Conservation (phyloP, 208 protist genomes). For the Sergeia podlipaevii region DNA sequence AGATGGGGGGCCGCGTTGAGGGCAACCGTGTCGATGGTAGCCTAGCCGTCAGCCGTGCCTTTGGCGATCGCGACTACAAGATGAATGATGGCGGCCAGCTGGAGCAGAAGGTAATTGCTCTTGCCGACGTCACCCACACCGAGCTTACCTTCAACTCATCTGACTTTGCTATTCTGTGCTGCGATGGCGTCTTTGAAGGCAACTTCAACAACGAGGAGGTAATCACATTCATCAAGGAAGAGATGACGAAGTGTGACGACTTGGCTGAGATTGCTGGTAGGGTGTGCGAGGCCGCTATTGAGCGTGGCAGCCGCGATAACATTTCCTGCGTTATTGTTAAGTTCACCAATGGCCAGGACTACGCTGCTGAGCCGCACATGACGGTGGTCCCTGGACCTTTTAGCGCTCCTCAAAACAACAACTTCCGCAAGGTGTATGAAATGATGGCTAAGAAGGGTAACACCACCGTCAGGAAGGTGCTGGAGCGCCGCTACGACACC, state of each 20-base stretch:
- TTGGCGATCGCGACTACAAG: slow-evolving; percentile 95
- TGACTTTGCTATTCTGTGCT: slow-evolving; percentile 90
- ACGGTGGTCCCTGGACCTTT: slow-evolving; percentile 80
- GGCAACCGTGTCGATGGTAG: slow-evolving; percentile 92
- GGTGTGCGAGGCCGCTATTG: slow-evolving; percentile 87
- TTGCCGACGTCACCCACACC: slow-evolving; percentile 81
- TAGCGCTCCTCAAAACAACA: slow-evolving; percentile 54
- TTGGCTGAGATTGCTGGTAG: slow-evolving; percentile 74
- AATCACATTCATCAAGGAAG: slow-evolving; percentile 79
- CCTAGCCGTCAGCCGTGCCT: slow-evolving; percentile 92
- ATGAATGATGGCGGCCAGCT: slow-evolving; percentile 51
- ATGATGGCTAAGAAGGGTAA: slow-evolving; percentile 77
- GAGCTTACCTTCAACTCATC: slow-evolving; percentile 57
- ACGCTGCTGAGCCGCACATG: slow-evolving; percentile 55
- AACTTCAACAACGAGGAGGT: slow-evolving; percentile 91
- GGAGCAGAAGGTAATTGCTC: slow-evolving; percentile 88
- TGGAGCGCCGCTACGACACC: slow-evolving; percentile 82
- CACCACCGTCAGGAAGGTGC: slow-evolving; percentile 52
- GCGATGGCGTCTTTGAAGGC: slow-evolving; percentile 91
- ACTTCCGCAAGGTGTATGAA: slow-evolving; percentile 84
- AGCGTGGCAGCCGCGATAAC: slow-evolving; percentile 89
- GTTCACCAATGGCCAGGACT: slow-evolving; percentile 79
- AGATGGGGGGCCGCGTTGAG: slow-evolving; percentile 88
- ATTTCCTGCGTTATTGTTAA: slow-evolving; percentile 91
- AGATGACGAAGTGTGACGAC: slow-evolving; percentile 68